Percentiles rank a stretch among this genome's conserved stretches.
phyloP scores from a whole-genome alignment of 371 early-diverging fungal species.

The Mucor indicus region DNA sequence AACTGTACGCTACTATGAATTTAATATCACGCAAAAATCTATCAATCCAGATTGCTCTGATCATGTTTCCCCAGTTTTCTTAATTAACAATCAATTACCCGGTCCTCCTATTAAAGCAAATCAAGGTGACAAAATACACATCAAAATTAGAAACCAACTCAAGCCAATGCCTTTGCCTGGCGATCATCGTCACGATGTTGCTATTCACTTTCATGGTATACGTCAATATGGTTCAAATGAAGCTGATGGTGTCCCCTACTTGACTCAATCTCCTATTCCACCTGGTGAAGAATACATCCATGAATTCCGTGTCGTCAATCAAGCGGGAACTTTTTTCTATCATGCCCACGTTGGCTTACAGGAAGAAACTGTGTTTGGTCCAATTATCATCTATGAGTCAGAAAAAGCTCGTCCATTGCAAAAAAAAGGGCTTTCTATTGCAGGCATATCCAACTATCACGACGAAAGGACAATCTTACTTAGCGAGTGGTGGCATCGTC shows the following conservation, averaged over 20 bases:
- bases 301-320: conserved; percentile 39
- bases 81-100: conserved; percentile 48
- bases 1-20: conserved; percentile 19
- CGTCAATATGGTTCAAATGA: conserved; percentile 32
- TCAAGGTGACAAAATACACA: conserved; percentile 34
- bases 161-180: background rate
- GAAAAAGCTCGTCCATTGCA: conserved; percentile 9
- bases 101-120: conserved; percentile 45
- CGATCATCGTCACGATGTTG: conserved; percentile 14
- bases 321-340: conserved; percentile 58
- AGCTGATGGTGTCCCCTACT: conserved; percentile 59
- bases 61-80: conserved; percentile 19
- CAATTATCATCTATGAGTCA: conserved; percentile 44
- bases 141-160: conserved; percentile 42
- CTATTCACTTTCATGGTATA: conserved; percentile 50
- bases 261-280: conserved; percentile 59
- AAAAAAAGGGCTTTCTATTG: background rate
- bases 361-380: conserved; percentile 47
- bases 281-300: conserved; percentile 50
- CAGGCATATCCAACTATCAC: conserved; percentile 33
- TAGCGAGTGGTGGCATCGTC: conserved; percentile 50
- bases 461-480: conserved; percentile 39
- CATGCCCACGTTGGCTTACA: conserved; percentile 49
- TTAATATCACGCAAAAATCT: conserved; percentile 25
- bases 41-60: conserved; percentile 40